Conservation (phyloP, 2,329 filamentous ascomycete species). For the Clonostachys rhizophaga region DNA sequence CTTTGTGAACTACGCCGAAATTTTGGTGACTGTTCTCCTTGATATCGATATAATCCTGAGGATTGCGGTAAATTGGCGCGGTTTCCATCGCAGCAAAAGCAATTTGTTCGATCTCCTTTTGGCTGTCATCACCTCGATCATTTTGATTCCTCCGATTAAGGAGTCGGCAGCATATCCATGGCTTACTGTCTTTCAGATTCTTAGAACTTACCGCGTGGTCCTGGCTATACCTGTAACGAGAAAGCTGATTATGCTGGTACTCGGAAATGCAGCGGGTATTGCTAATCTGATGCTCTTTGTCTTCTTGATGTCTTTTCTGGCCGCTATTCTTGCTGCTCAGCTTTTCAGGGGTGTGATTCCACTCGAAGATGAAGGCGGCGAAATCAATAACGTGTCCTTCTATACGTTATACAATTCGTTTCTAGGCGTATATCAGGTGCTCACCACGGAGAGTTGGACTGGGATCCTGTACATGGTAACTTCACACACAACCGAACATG, state of each 20-base stretch:
- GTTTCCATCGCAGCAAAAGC: constrained; percentile 67
- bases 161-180: constrained; percentile 75
- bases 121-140: constrained; percentile 76
- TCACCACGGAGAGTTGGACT: constrained; percentile 98
- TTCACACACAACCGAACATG: constrained; percentile 54
- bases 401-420: constrained; percentile 93
- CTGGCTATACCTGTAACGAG: constrained; percentile 83
- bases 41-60: constrained; percentile 79
- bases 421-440: constrained; percentile 93
- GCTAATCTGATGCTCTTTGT: constrained; percentile 94
- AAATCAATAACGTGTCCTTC: constrained; percentile 70
- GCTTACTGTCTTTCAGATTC: constrained; percentile 88
- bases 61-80: constrained; percentile 72
- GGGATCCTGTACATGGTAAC: constrained; percentile 79
- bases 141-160: constrained; percentile 78
- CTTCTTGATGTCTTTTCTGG: constrained; percentile 89
- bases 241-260: constrained; percentile 79
- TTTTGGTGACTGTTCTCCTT: constrained; percentile 71
- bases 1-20: constrained; percentile 71
- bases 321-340: constrained; percentile 89
- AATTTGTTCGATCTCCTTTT: constrained; percentile 81
- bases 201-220: constrained; percentile 88
- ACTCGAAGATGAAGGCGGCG: constrained; percentile 49
- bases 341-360: constrained; percentile 87
- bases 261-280: constrained; percentile 89